Conservation (phyloP, 1,139 yeast species). For the Kodamaea sp. region DNA sequence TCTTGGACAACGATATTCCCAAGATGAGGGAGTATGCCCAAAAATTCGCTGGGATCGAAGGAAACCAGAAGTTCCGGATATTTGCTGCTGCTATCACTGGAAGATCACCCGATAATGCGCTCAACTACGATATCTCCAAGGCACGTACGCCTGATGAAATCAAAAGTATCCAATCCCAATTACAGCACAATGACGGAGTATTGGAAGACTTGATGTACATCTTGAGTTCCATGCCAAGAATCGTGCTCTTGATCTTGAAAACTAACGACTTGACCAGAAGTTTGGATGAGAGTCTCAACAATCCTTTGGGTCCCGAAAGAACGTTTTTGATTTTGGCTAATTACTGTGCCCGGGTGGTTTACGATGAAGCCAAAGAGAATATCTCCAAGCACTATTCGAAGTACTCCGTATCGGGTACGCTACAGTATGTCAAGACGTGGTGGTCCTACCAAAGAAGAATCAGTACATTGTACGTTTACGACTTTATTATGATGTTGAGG, state of each 20-base stretch:
- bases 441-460: constrained; percentile 50
- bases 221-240: constrained; percentile 77
- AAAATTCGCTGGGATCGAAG: constrained; percentile 78
- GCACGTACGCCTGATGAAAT: constrained; percentile 56
- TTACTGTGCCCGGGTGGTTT: constrained; percentile 83
- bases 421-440: constrained; percentile 35
- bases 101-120: constrained; percentile 50
- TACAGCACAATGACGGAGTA: constrained; percentile 59
- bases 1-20: constrained; percentile 67
- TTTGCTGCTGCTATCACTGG: constrained; percentile 96
- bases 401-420: constrained; percentile 43
- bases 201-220: constrained; percentile 78
- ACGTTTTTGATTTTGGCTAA: constrained; percentile 87
- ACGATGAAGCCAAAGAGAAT: constrained; percentile 57
- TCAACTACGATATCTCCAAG: constrained; percentile 51
- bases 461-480: constrained; percentile 58
- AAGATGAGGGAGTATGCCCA: constrained; percentile 74
- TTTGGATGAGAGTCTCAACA: constrained; percentile 78
- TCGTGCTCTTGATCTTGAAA: constrained; percentile 81
- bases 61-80: constrained; percentile 71
- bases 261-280: constrained; percentile 92
- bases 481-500: constrained; percentile 37
- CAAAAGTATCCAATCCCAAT: constrained; percentile 60
- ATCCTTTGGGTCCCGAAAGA: constrained; percentile 85
- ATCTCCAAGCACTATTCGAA: constrained; percentile 31